Base-by-base conservation (phyloP, 2,329 filamentous ascomycete species). In the Colletotrichum magnum region DNA sequence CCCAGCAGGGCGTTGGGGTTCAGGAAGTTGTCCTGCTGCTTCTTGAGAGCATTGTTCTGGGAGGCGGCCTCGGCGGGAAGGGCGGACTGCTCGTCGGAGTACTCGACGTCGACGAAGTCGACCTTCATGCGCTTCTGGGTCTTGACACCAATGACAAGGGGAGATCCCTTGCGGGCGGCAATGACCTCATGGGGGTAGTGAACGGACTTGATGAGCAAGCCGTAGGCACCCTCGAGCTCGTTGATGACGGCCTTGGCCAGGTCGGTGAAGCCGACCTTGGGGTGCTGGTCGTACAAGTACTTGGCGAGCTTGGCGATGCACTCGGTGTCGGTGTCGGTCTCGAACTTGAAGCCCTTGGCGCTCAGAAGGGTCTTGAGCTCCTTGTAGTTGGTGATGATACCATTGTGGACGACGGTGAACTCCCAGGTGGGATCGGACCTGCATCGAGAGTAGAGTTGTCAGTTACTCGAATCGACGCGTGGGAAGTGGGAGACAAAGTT, bases 371-470 rank as follows among this genome's bases (percentile, higher is more conserved):
- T 94, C 90, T 95, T 97, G 77, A 99, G 87, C 86, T 99, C 96
- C 89, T 99, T 99, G 90, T 99, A 99, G 90, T 99, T 99, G 87
- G 96, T 99, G 85, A 99, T 99, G 88, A 99, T 99, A 80, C 96
- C 96, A 85, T 99, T 99, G 92, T 99, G 96, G 71, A 98, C 96
- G 77, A 99, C 92, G 74, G 94, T 89, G 83, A 99, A 99, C 85
- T 99, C 93, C 94, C 95, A 99, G 78, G 86, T 93, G 76, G 92
- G 90, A 82, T 99, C 96, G 74, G 95, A 98, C 83, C 95, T 97
- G 74, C 18, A 69, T 61, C 18, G 28, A n/a, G 68, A 60, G 65
- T 52, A 58, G 58, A 66, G 69, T 41, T 72, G 70, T 51, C 41
- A 60, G 59, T 54, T 12, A 54, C 66, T 36, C 45, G 71, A 58